Evolutionary conservation across 1,139 yeast genomes (phyloP), one percentile per base, ranked within the genome.

Genomic region (Sugiyamaella castrensis): DNA sequence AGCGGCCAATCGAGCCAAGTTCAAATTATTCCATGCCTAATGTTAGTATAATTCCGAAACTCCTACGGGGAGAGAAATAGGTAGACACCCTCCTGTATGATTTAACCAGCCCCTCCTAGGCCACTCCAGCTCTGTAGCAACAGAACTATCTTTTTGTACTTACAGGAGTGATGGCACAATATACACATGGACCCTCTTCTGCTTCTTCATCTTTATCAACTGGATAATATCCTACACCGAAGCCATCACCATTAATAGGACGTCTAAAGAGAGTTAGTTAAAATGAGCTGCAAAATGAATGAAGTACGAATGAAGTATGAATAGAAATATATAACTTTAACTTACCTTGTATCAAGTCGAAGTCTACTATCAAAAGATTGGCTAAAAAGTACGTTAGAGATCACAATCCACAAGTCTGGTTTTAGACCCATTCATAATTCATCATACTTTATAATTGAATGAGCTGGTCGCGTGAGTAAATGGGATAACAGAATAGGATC

Each of bases 231-330:
- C 98, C 98, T 8, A 92, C 95, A 1, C 98, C 98, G 66, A 92
- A 92, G 1, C 98, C 98, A 67, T 92, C 98, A 37, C 98, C 98
- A 65, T 92, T 92, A 57, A 92, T 88, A 3, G 98, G 98, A 50
- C 95, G 81, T 50, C 82, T 29, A 11, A 31, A n/a, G 15, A 5
- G 4, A 31, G 34, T n/a, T 11, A 19, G 33, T 32, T 5, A 3
- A 47, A 4, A 7, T 10, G 13, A 10, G 4, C 2, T 15, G 13
- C 42, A 24, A 11, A 27, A 37, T 13, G 13, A n/a, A 19, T 33
- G 33, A 16, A 37, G n/a, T n/a, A n/a, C n/a, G n/a, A n/a, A n/a
- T 19, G 5, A 19, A 19, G 24, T 5, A 19, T 19, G 24, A 19
- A 5, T 19, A 19, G 24, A 3, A 19, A 3, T 5, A 11, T 37